Evolutionary conservation across 495 filamentous ascomycete species (phyloP), one percentile per base, ranked within the genome.

Genomic region (Recurvomyces mirabilis): DNA sequence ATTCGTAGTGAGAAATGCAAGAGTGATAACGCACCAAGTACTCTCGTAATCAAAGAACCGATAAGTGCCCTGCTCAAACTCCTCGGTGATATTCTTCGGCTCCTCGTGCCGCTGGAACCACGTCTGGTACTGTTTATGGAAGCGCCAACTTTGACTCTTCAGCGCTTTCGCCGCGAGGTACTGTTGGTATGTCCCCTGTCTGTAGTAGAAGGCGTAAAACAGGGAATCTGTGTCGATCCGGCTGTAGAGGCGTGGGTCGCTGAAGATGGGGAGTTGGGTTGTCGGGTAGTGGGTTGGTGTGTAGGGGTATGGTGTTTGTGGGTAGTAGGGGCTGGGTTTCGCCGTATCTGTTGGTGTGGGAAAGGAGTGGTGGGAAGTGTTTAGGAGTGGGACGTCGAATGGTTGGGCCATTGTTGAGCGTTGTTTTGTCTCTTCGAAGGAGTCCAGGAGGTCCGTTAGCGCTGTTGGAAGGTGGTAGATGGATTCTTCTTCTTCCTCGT

Each of bases 141-240:
- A 98, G 24, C 91, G 73, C 91, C 91, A 98, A 59, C 91, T 96
- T 63, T 96, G 89, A 49, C 83, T 81, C 58, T 96, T 96, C 24
- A 98, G 66, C 15, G 91, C 84, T 63, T 93, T 94, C 4, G 93
- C 91, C 0, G 91, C 85, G n/a, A 98, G 70, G 55, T 87, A 95
- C 59, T 98, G 91, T 57, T 95, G 87, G 58, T 94, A 91, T 0
- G 87, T 85, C 15, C 84, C 86, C 56, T 98, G 91, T 18, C 88
- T 83, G 68, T 98, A 98, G 68, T 98, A 98, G 65, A 98, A 98
- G 39, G 94, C 81, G 62, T 96, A 98, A 63, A 98, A 98, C n/a
- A 98, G 71, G 1, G 87, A 88, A 55, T 98, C 91, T 3, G 88
- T 84, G 51, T 98, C 91, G 38, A 96, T 88, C 24, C 83, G 74